Evolutionary conservation across 768 basidiomycete species (phyloP).

Genomic region (Kwoniella sp.): DNA sequence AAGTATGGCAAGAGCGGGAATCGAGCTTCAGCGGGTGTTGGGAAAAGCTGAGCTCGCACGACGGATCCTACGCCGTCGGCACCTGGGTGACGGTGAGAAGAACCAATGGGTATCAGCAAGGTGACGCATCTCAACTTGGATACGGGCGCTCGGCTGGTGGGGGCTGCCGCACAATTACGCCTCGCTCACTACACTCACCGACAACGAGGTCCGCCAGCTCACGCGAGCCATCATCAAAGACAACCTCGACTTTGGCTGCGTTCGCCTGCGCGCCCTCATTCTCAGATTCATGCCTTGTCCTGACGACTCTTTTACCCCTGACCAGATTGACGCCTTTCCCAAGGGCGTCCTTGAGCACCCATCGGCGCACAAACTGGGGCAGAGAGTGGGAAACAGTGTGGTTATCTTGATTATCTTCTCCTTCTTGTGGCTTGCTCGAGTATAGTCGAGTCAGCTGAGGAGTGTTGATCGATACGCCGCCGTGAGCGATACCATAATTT

Average conservation of each 20-base stretch:
- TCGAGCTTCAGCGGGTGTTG: not conserved
- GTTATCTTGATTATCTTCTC: not conserved
- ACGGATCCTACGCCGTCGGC: conserved; percentile 30
- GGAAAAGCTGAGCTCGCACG: conserved; percentile 19
- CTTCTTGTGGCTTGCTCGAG: not conserved
- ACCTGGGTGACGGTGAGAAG: conserved; percentile 11
- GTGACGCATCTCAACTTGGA: no score
- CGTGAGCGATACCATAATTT: conserved; percentile 21
- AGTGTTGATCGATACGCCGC: conserved; percentile 23
- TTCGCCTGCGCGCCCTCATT: not conserved
- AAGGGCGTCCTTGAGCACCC: conserved; percentile 16
- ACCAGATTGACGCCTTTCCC: conserved; percentile 11
- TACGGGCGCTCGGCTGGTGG: no score
- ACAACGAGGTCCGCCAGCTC: conserved; percentile 26
- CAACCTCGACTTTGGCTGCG: conserved; percentile 12
- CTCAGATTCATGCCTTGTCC: conserved; percentile 2
- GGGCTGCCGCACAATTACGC: no score
- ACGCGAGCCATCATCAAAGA: conserved; percentile 18
- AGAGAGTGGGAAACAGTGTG: conserved; percentile 7
- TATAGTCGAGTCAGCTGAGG: conserved; percentile 4
- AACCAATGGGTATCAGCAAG: no score
- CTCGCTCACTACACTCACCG: conserved; percentile 13
- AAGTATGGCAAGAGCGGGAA: conserved; percentile 24
- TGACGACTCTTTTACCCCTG: conserved; percentile 14
- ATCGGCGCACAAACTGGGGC: conserved; percentile 23